Base-by-base conservation (phyloP, 2,329 filamentous ascomycete species). In the Fusarium sp. region DNA sequence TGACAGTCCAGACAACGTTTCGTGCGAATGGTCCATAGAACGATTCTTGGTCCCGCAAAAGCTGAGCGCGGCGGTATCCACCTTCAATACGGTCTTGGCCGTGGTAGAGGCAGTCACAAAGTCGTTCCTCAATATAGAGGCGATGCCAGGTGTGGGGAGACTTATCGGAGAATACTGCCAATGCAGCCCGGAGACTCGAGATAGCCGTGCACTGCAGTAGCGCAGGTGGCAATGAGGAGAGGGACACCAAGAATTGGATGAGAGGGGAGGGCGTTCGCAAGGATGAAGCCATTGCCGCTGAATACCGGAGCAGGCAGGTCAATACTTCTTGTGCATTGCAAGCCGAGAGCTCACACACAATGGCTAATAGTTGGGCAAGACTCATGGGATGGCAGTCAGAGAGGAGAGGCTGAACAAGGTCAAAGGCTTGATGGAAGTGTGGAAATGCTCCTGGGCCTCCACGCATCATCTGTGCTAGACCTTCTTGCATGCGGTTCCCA, bases 111-210 rank as follows among this genome's bases (percentile, higher is more conserved):
- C 50, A 54, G 25, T 54, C 50, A 22, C 50, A 54, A 9, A 54
- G 36, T 22, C 50, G 36, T 5, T 54, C 50, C 36, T 54, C 50
- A 8, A 54, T 54, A 14, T 54, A 54, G 5, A 54, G 50, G 27
- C 36, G 36, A n/a, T 54, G 50, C 50, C 50, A 54, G 18, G 50
- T 42, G 14, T 31, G 4, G 20, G 50, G 36, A 14, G 36, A 54
- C 15, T 42, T 41, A 13, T 54, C 50, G 20, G 15, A 54, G 36
- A 54, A 54, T 42, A 54, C 15, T 42, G 50, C 35, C 20, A 54
- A 18, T 42, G 50, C 50, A 29, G 50, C 50, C 50, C 50, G 50
- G 39, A 54, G 50, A 31, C 50, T 54, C 25, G 50, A 54, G 50
- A 54, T 54, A 31, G 36, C 20, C 35, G 50, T 42, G 50, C 50